These are phyloP conservation scores for Akebia trifoliata DNA, from an alignment of 164 flowering plant genomes.

Conservation along the genomic window DNA sequence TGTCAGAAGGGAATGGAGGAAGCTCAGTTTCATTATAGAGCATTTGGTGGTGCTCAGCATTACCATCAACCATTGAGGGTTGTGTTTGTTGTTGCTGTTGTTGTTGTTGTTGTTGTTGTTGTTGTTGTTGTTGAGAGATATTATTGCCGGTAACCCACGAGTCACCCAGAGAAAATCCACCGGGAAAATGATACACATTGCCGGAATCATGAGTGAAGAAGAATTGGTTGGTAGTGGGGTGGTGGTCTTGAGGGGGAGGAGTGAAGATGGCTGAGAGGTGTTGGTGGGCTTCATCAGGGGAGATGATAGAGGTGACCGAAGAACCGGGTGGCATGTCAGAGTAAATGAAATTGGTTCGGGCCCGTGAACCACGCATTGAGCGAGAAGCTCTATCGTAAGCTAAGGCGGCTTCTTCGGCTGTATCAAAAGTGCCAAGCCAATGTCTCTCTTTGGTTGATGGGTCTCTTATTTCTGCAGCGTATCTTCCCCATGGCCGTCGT, in stretches of 20 bases:
- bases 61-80: neutral
- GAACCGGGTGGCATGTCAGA: conserved; percentile 48
- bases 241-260: conserved; percentile 5
- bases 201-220: conserved; percentile 8
- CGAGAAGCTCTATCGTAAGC: conserved; percentile 50
- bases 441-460: conserved; percentile 46
- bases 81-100: conserved; percentile 3
- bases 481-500: conserved; percentile 49
- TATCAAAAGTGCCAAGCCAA: conserved; percentile 55
- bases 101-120: neutral
- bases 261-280: conserved; percentile 20
- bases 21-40: conserved; percentile 20
- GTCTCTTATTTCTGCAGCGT: conserved; percentile 53
- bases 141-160: neutral
- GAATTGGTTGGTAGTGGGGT: conserved; percentile 9
- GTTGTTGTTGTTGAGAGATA: neutral
- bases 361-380: conserved; percentile 42
- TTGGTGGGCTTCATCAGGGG: conserved; percentile 31
- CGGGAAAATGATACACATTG: conserved; percentile 2
- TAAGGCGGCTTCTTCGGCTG: conserved; percentile 51
- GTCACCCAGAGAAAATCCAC: conserved; percentile 1
- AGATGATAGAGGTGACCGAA: conserved; percentile 39
- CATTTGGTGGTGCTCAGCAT: neutral
- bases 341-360: conserved; percentile 48
- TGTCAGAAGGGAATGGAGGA: conserved; percentile 31